phyloP scores from a whole-genome alignment of 495 filamentous ascomycete species.

The Annulohypoxylon maeteangense region DNA sequence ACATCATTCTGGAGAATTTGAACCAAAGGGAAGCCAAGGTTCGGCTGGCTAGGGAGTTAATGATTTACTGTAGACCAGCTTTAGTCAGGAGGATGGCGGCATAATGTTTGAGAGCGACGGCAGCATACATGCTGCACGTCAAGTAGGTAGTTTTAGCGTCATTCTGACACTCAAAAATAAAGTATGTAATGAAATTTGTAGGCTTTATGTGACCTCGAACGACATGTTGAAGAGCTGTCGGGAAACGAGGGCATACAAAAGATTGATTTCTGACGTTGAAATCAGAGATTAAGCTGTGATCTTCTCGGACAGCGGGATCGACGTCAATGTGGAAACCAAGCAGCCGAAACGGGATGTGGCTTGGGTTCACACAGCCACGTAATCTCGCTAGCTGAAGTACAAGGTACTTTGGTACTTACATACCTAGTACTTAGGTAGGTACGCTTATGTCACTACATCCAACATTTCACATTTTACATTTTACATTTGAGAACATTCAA shows the following conservation, averaged over 20 bases:
- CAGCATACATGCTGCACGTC: constrained; percentile 25
- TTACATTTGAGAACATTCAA: background rate
- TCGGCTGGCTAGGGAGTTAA: constrained; percentile 9
- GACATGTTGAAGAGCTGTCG: constrained; percentile 12
- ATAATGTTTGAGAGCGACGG: constrained; percentile 31
- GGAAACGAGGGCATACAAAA: constrained; percentile 24
- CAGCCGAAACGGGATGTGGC: constrained; percentile 30
- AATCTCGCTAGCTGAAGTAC: background rate
- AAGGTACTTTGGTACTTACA: too few species aligned
- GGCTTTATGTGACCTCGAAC: background rate
- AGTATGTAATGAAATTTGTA: background rate
- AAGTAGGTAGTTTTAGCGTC: background rate
- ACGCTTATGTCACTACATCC: background rate
- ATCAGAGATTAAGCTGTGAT: constrained; percentile 36
- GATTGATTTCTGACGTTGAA: constrained; percentile 10
- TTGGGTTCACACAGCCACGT: constrained; percentile 27
- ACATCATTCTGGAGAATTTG: constrained; percentile 1
- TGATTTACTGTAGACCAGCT: background rate
- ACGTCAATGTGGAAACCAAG: constrained; percentile 32
- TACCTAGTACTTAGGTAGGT: background rate
- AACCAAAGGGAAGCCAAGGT: background rate
- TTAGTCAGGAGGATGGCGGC: constrained; percentile 32
- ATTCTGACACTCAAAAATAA: background rate
- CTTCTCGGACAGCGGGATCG: constrained; percentile 21
- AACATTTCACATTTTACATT: background rate